Conservation (phyloP, 345 rosid genomes). For the Raphanus sativus region DNA sequence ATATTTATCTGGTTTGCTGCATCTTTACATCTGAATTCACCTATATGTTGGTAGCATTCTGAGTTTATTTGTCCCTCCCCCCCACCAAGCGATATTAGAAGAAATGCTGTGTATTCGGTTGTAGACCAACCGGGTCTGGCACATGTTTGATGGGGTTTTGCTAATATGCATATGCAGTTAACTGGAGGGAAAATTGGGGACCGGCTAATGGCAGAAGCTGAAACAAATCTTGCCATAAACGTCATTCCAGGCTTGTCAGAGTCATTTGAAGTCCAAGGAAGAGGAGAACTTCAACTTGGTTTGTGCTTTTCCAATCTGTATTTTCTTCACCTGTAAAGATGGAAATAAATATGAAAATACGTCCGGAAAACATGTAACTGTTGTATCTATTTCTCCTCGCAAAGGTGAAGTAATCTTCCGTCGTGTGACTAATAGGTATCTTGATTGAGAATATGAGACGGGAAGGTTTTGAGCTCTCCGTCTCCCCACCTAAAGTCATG, state of each 20-base stretch:
- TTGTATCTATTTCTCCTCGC: conserved; percentile 12
- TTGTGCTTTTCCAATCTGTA: conserved; percentile 31
- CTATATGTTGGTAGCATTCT: background rate
- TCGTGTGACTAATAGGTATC: conserved; percentile 59
- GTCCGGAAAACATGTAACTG: background rate
- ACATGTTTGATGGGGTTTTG: conserved; percentile 11
- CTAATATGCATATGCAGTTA: conserved; percentile 51
- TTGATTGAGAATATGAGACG: conserved; percentile 98
- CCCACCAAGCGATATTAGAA: background rate
- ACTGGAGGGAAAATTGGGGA: conserved; percentile 92
- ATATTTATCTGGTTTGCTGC: no score
- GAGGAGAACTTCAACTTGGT: conserved; percentile 99
- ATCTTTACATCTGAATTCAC: background rate
- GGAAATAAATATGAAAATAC: background rate
- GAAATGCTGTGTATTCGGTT: conserved; percentile 1
- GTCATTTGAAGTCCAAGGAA: conserved; percentile 92
- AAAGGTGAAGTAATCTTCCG: conserved; percentile 19
- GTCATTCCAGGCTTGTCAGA: conserved; percentile 87
- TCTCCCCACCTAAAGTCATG: conserved; percentile 99
- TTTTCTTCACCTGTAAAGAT: conserved; percentile 21
- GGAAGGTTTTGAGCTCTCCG: conserved; percentile 93
- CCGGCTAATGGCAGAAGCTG: conserved; percentile 89
- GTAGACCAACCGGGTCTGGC: background rate
- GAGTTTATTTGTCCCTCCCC: background rate
- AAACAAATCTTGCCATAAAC: conserved; percentile 97